Conservation (phyloP, 1,139 yeast species). For the Yamadazyma pseudoaaseri region DNA sequence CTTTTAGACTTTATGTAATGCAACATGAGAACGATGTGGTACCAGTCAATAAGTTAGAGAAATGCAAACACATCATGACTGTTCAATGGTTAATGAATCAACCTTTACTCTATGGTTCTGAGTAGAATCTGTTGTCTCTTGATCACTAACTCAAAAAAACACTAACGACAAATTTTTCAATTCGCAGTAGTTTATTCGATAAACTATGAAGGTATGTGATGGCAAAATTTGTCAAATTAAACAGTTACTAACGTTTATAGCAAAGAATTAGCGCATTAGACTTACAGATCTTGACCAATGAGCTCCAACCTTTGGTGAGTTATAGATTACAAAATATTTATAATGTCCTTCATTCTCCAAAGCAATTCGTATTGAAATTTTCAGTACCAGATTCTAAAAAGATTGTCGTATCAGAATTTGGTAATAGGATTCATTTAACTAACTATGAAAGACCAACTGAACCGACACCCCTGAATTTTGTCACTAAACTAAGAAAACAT, state of each 20-base stretch:
- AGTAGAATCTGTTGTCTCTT: no score
- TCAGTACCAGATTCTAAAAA: constrained; percentile 81
- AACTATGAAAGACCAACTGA: constrained; percentile 80
- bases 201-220: constrained; percentile 10
- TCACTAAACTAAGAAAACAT: constrained; percentile 81
- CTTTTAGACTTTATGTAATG: no score
- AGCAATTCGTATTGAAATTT: constrained; percentile 79
- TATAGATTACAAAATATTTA: constrained; percentile 84
- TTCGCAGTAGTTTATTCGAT: constrained; percentile 1
- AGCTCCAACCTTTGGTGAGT: constrained; percentile 59
- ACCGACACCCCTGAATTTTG: constrained; percentile 81
- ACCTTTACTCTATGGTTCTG: no score
- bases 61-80: no score
- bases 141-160: no score
- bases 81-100: no score
- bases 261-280: constrained; percentile 88
- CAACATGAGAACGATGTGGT: no score
- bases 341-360: constrained; percentile 68
- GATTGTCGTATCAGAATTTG: constrained; percentile 78
- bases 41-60: no score
- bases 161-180: constrained; percentile 2
- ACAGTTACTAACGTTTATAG: constrained; percentile 31
- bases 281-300: constrained; percentile 67
- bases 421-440: constrained; percentile 76
- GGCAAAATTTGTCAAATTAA: constrained; percentile 2